Percentiles rank a stretch among this genome's conserved stretches.
Conservation (phyloP, 352 stramenopile species). For the Pythium rhizo-oryzae region DNA sequence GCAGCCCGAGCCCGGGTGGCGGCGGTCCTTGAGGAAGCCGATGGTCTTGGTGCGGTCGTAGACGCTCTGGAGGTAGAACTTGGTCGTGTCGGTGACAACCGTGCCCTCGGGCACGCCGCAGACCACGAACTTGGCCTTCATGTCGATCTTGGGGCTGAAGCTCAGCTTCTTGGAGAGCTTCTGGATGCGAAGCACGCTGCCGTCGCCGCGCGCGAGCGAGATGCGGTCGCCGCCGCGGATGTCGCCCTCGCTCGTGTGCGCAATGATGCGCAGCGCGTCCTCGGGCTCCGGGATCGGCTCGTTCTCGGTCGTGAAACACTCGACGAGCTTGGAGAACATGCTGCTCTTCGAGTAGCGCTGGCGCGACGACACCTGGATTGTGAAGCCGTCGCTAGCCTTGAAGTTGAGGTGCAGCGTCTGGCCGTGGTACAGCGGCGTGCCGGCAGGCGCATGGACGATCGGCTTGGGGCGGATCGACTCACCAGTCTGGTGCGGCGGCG, state of each 20-base stretch:
- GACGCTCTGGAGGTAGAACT: slow-evolving; percentile 74
- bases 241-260: slow-evolving; percentile 53
- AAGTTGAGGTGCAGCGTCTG: slow-evolving; percentile 61
- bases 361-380: slow-evolving; percentile 50
- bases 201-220: slow-evolving; percentile 58
- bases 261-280: slow-evolving; percentile 63
- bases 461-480: slow-evolving; percentile 26
- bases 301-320: slow-evolving; percentile 39
- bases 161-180: slow-evolving; percentile 64
- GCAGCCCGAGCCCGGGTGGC: slow-evolving; percentile 40
- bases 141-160: slow-evolving; percentile 69
- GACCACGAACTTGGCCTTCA: slow-evolving; percentile 68
- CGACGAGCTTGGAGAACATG: slow-evolving; percentile 57
- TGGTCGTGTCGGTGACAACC: slow-evolving; percentile 60
- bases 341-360: slow-evolving; percentile 44
- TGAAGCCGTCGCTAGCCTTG: slow-evolving; percentile 44
- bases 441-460: slow-evolving; percentile 26
- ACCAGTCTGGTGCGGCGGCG: slow-evolving; percentile 12
- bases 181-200: slow-evolving; percentile 59
- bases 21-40: slow-evolving; percentile 53
- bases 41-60: slow-evolving; percentile 71
- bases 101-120: slow-evolving; percentile 63
- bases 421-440: slow-evolving; percentile 51
- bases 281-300: slow-evolving; percentile 35
- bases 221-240: slow-evolving; percentile 65